Conservation (phyloP, 306 rosid genomes). For the Acacia acuminata region DNA sequence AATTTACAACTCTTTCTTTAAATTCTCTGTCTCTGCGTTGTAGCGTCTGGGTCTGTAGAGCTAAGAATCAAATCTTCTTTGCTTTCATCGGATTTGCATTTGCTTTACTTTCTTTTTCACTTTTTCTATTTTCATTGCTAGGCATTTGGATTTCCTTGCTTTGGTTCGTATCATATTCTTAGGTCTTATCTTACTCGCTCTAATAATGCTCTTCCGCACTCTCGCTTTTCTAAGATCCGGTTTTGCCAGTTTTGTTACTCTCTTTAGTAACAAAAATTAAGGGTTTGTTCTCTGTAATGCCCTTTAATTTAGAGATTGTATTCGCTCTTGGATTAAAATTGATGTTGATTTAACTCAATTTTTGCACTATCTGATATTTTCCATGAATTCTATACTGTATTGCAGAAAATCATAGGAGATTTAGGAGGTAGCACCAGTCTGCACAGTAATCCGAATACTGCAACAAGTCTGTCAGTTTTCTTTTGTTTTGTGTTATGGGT, state of each 20-base stretch:
- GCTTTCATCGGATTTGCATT: slow-evolving; percentile 11
- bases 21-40: not conserved
- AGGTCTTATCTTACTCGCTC: slow-evolving; percentile 37
- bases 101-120: not conserved
- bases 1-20: too few relatives aligned
- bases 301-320: not conserved
- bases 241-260: slow-evolving; percentile 15
- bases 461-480: slow-evolving; percentile 9
- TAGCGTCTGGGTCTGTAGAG: not conserved
- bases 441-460: not conserved
- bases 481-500: not conserved
- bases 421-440: slow-evolving; percentile 12
- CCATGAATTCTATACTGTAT: too few relatives aligned
- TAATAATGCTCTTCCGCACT: not conserved
- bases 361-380: too few relatives aligned
- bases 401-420: too few relatives aligned
- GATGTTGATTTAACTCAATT: slow-evolving; percentile 8
- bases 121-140: not conserved
- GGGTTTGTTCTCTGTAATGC: not conserved
- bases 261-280: not conserved
- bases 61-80: slow-evolving; percentile 3
- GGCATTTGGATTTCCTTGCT: slow-evolving; percentile 35
- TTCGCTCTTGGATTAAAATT: not conserved
- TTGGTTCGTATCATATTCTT: slow-evolving; percentile 2
- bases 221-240: slow-evolving; percentile 49